Evolutionary conservation across 78 protist species (phyloP).

Genomic region (Salpingoeca rosetta): DNA sequence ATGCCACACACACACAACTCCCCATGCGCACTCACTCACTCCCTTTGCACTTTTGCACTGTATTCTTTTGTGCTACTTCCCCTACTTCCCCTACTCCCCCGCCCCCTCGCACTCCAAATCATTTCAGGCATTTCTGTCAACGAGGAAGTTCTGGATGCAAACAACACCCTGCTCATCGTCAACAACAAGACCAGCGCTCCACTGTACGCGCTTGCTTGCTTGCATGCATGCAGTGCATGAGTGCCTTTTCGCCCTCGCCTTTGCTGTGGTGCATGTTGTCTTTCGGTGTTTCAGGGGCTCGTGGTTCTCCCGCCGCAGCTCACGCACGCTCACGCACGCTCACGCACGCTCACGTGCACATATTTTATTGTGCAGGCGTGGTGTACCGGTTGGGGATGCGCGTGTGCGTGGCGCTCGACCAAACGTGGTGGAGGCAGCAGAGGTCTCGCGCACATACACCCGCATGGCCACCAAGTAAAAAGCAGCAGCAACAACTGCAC

Average conservation of each 20-base stretch:
- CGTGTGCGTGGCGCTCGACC: background rate
- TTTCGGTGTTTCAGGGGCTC: background rate
- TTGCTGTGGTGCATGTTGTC: background rate
- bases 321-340: background rate
- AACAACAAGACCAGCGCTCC: background rate
- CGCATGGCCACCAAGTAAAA: no score
- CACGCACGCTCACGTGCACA: background rate
- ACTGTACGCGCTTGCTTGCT: background rate
- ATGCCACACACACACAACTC: no score
- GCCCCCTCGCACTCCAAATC: no score
- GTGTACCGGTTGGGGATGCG: background rate
- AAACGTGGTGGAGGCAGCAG: background rate
- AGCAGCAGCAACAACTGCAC: no score
- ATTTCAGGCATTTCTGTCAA: slow-evolving; percentile 54
- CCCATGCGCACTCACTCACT: no score
- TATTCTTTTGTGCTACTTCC: no score
- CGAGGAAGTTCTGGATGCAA: slow-evolving; percentile 21
- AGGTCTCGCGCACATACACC: no score
- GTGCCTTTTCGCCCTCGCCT: no score
- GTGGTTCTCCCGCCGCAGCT: background rate
- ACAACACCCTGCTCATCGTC: slow-evolving; percentile 34
- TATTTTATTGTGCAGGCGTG: background rate
- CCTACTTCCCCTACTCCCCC: no score
- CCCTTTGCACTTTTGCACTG: no score
- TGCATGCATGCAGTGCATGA: no score